phyloP scores from a whole-genome alignment of 2,329 filamentous ascomycete genomes.

The Conoideocrella luteorostrata region DNA sequence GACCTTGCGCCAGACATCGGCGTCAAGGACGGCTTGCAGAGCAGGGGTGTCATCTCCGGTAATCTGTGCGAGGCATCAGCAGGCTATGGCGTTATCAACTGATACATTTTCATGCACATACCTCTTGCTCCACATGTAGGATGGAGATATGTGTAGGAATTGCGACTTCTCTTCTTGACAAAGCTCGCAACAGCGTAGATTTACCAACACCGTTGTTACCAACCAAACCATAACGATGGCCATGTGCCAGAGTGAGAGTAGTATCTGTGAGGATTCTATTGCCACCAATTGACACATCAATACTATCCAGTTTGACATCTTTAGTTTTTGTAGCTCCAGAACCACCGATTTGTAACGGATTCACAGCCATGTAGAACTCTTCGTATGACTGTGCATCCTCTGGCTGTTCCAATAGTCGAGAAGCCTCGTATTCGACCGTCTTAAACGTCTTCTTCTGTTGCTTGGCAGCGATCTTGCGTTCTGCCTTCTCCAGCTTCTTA shows the following conservation, averaged over 20 bases:
- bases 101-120: slow-evolving; percentile 30
- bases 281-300: slow-evolving; percentile 89
- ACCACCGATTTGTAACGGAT: slow-evolving; percentile 80
- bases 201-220: slow-evolving; percentile 99
- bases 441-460: slow-evolving; percentile 98
- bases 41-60: slow-evolving; percentile 92
- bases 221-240: slow-evolving; percentile 90
- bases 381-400: slow-evolving; percentile 88
- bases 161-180: slow-evolving; percentile 86
- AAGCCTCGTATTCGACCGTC: slow-evolving; percentile 96
- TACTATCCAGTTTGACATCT: slow-evolving; percentile 95
- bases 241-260: slow-evolving; percentile 81
- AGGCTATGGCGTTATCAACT: neutral
- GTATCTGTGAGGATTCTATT: slow-evolving; percentile 87
- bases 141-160: slow-evolving; percentile 98
- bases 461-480: slow-evolving; percentile 95
- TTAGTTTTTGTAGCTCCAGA: slow-evolving; percentile 80
- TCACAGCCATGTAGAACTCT: slow-evolving; percentile 99
- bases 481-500: slow-evolving; percentile 98
- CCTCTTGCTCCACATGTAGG: slow-evolving; percentile 97
- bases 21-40: slow-evolving; percentile 89
- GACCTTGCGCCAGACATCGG: slow-evolving; percentile 97
- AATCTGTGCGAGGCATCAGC: slow-evolving; percentile 49
- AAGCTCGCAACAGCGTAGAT: slow-evolving; percentile 85
- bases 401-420: slow-evolving; percentile 75